Base-by-base conservation (phyloP, 225 moss, liverwort and hornwort species). In the Pseudoscleropodium purum region DNA sequence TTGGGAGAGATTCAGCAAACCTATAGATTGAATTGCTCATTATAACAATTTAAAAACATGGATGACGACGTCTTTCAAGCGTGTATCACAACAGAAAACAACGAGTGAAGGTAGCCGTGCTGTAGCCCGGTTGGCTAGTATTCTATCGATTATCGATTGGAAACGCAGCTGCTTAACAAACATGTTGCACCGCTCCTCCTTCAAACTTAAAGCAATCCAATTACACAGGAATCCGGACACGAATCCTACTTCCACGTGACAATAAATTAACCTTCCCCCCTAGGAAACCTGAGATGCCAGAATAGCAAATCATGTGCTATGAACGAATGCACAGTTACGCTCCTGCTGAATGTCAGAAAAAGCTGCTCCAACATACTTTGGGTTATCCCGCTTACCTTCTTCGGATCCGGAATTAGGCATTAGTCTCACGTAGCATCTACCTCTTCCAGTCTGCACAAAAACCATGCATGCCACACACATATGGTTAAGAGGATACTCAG, bases 311-410 rank as follows among this genome's bases (percentile, higher is more conserved):
- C 79, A 59, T 49, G 81, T 51, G 39, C 7, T 37, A 13, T 43
- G 16, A 51, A 31, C 47, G 23, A 41, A 36, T 52, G 61, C 21
- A 21, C 52, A 52, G 52, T 51, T 51, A 51, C 3, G 19, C 10
- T 95, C 95, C 97, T 98, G 89, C 63, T 93, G 91, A 75, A 97
- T 97, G 57, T 94, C 94, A 59, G 93, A 85, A 93, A 97, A 15
- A 94, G 92, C 82, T 94, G 91, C 87, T 97, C 97, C 25, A 97
- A 94, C 29, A 96, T 93, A 66, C 30, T 92, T 37, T 92, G 94
- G 64, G 19, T 20, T 37, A 95, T 88, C 49, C 96, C 95, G 79
- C 94, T 90, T 51, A 91, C 91, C 83, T 94, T 90, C 72, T 86
- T 88, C 92, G 34, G 92, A 74, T 80, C 89, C 89, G 47, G 90